These are phyloP conservation scores for Clathrospora elynae DNA, from an alignment of 2,329 filamentous ascomycete genomes.

Conservation along the genomic window DNA sequence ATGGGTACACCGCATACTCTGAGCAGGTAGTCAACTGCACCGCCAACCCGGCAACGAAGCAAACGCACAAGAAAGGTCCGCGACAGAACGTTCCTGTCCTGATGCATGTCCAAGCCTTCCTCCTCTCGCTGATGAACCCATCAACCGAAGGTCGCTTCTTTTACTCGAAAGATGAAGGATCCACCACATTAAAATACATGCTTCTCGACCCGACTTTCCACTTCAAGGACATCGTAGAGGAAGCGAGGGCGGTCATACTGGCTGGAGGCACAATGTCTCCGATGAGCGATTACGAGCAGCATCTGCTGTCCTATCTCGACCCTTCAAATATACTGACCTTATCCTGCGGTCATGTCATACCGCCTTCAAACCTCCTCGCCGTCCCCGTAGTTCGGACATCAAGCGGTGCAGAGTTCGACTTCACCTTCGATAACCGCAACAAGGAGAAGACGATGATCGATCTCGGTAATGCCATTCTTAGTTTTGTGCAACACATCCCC, in stretches of 20 bases:
- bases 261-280: constrained; percentile 98
- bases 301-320: constrained; percentile 79
- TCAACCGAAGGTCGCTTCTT: constrained; percentile 69
- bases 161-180: constrained; percentile 55
- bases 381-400: constrained; percentile 66
- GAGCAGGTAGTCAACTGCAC: constrained; percentile 53
- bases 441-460: constrained; percentile 71
- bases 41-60: constrained; percentile 14
- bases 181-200: constrained; percentile 77
- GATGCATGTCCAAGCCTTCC: constrained; percentile 69
- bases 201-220: constrained; percentile 89
- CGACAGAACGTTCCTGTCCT: constrained; percentile 58
- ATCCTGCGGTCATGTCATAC: constrained; percentile 94
- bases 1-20: constrained; percentile 76
- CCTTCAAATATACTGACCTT: constrained; percentile 72
- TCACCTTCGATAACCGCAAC: constrained; percentile 79
- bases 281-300: constrained; percentile 84
- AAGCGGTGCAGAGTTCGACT: constrained; percentile 70
- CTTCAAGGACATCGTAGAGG: constrained; percentile 84
- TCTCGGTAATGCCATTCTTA: constrained; percentile 74
- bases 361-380: constrained; percentile 77
- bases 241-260: constrained; percentile 83
- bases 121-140: constrained; percentile 84
- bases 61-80: constrained; percentile 12
- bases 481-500: constrained; percentile 73